phyloP scores from a whole-genome alignment of 495 filamentous ascomycete genomes.

The Penicillium coprophilum region DNA sequence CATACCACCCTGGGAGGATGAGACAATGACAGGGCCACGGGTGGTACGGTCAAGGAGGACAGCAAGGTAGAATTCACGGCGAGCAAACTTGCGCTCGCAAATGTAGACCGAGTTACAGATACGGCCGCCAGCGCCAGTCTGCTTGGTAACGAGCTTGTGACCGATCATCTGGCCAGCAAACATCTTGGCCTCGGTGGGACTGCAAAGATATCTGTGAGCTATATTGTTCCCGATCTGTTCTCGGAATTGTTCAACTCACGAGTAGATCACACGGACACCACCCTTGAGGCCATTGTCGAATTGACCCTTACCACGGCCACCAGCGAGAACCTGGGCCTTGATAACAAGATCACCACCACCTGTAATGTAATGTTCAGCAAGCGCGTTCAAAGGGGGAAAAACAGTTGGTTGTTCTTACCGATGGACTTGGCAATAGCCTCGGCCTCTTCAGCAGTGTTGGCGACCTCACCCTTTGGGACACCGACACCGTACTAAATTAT shows the following conservation, averaged over 20 bases:
- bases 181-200: slow-evolving; percentile 86
- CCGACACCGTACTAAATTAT: slow-evolving; percentile 81
- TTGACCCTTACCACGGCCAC: slow-evolving; percentile 92
- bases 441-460: slow-evolving; percentile 79
- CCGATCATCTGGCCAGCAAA: slow-evolving; percentile 99
- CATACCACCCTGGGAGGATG: slow-evolving; percentile 97
- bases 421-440: slow-evolving; percentile 88
- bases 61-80: slow-evolving; percentile 97
- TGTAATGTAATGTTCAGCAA: slow-evolving; percentile 36
- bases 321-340: slow-evolving; percentile 98
- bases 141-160: slow-evolving; percentile 99
- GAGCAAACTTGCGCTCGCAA: slow-evolving; percentile 98
- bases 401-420: slow-evolving; percentile 46
- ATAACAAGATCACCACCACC: slow-evolving; percentile 96
- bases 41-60: slow-evolving; percentile 94
- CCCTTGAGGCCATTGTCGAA: slow-evolving; percentile 99
- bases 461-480: slow-evolving; percentile 84
- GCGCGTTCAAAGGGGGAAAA: slow-evolving; percentile 5
- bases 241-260: slow-evolving; percentile 48
- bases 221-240: background rate
- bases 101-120: slow-evolving; percentile 97
- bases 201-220: slow-evolving; percentile 34
- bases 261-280: slow-evolving; percentile 97
- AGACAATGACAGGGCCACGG: slow-evolving; percentile 91
- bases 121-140: slow-evolving; percentile 88